phyloP scores from a whole-genome alignment of 257 asterid genomes.

The Scutellaria baicalensis region DNA sequence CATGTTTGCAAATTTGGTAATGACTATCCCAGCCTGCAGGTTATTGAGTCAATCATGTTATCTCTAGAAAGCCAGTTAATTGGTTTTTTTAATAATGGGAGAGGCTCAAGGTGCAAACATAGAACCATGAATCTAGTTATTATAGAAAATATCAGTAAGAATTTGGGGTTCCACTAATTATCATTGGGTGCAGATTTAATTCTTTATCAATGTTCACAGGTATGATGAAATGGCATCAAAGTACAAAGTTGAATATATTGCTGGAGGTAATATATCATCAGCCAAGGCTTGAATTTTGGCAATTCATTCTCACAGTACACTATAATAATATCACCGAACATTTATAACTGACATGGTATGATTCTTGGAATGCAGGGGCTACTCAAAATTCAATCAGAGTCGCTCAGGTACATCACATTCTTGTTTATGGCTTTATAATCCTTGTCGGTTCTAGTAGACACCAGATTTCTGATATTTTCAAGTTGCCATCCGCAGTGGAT shows the following conservation, averaged over 20 bases:
- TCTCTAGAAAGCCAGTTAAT: background rate
- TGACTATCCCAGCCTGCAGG: background rate
- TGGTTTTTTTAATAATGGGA: background rate
- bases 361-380: constrained; percentile 53
- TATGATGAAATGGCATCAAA: constrained; percentile 83
- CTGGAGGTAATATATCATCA: constrained; percentile 67
- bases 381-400: constrained; percentile 95
- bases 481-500: constrained; percentile 39
- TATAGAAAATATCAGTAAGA: background rate
- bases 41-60: background rate
- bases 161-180: background rate
- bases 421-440: background rate
- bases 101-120: background rate
- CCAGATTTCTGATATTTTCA: background rate
- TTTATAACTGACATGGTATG: background rate
- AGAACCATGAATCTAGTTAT: background rate
- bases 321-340: background rate
- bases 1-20: background rate
- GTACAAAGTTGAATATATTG: constrained; percentile 78
- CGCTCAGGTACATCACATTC: constrained; percentile 61
- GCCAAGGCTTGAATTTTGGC: background rate
- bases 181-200: background rate
- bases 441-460: background rate
- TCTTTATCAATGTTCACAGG: constrained; percentile 41
- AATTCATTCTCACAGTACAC: background rate